These are phyloP conservation scores for Salvia miltiorrhiza DNA, from an alignment of 257 asterid genomes.

Conservation along the genomic window DNA sequence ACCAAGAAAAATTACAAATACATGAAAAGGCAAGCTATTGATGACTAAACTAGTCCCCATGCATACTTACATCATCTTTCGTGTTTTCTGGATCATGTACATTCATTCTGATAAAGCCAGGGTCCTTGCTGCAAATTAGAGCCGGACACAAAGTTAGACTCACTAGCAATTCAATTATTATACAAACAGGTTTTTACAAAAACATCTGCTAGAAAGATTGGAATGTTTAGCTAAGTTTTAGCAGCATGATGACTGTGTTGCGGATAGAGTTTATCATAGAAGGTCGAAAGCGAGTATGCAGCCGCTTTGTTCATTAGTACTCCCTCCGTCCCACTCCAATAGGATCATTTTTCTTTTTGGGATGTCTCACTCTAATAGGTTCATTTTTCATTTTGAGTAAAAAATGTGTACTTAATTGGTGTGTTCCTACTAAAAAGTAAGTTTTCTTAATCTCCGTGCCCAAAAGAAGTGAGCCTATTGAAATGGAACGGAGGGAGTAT, in stretches of 20 bases:
- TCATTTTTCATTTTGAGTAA: too few species aligned
- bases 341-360: too few species aligned
- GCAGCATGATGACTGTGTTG: conserved; percentile 17
- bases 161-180: conserved; percentile 1
- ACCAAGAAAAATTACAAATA: not conserved
- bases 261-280: too few species aligned
- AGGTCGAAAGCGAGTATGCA: too few species aligned
- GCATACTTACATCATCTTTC: conserved; percentile 82
- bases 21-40: conserved; percentile 8
- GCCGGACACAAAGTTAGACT: conserved; percentile 18
- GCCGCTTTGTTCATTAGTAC: too few species aligned
- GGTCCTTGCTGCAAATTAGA: conserved; percentile 78
- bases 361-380: too few species aligned
- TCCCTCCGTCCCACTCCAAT: too few species aligned
- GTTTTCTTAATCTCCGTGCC: too few species aligned
- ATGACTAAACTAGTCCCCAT: not conserved
- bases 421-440: too few species aligned
- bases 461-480: too few species aligned
- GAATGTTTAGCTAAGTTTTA: not conserved
- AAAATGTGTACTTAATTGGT: too few species aligned
- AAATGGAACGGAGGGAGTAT: too few species aligned
- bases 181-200: not conserved
- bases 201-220: not conserved
- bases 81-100: conserved; percentile 51
- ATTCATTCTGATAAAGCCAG: conserved; percentile 80